These are phyloP conservation scores for Balakata baccata DNA, from an alignment of 345 rosid genomes.

Conservation along the genomic window DNA sequence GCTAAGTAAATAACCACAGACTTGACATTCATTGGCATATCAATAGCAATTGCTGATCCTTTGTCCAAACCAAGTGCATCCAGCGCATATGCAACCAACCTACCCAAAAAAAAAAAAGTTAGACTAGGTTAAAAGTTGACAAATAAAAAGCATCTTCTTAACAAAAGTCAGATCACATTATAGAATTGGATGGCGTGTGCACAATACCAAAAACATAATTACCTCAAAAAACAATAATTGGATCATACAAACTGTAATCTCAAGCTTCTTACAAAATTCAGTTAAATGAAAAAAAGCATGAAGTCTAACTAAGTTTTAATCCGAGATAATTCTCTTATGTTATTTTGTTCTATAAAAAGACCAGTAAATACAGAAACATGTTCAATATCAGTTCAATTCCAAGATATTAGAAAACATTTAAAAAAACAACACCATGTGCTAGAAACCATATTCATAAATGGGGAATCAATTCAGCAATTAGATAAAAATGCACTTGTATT, in stretches of 20 bases:
- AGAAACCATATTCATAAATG: not conserved
- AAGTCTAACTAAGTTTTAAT: too few species aligned
- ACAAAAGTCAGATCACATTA: too few species aligned
- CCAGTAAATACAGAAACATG: slow-evolving; percentile 1
- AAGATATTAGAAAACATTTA: not conserved
- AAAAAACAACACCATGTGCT: not conserved
- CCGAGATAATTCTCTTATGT: too few species aligned
- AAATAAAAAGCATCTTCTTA: too few species aligned
- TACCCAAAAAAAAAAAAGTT: slow-evolving; percentile 30
- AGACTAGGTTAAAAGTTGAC: not conserved
- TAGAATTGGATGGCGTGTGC: too few species aligned
- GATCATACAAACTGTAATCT: too few species aligned
- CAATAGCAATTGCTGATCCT: slow-evolving; percentile 86
- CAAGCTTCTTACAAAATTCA: too few species aligned
- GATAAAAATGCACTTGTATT: not conserved
- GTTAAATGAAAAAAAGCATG: too few species aligned
- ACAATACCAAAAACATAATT: too few species aligned
- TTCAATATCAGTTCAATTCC: not conserved
- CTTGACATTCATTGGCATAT: slow-evolving; percentile 91
- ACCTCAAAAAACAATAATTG: too few species aligned
- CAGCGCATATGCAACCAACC: slow-evolving; percentile 81
- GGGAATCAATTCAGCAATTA: not conserved
- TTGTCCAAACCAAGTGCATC: slow-evolving; percentile 53
- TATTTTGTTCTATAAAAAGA: not conserved
- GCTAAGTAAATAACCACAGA: slow-evolving; percentile 91